phyloP scores from a whole-genome alignment of 352 stramenopile genomes.

The Phytophthora lateralis region DNA sequence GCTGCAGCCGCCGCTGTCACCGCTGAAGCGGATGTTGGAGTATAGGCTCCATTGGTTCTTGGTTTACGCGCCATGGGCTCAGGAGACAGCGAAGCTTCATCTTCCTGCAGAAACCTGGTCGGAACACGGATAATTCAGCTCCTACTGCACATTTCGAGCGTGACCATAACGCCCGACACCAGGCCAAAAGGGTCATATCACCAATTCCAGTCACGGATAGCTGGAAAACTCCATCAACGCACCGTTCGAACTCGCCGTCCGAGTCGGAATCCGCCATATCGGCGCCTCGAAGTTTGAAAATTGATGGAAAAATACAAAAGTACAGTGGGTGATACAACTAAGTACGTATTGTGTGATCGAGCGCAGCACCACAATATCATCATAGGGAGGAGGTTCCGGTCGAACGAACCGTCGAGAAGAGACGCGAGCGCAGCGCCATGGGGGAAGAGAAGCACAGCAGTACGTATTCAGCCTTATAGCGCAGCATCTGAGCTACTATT shows the following conservation, averaged over 20 bases:
- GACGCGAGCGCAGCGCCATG: slow-evolving; percentile 31
- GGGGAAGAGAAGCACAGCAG: slow-evolving; percentile 51
- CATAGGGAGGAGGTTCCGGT: neutral
- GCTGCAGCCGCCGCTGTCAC: slow-evolving; percentile 56
- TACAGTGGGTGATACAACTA: slow-evolving; percentile 13
- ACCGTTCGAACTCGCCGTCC: slow-evolving; percentile 72
- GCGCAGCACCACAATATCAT: slow-evolving; percentile 15
- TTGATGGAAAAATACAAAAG: slow-evolving; percentile 19
- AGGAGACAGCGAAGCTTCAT: slow-evolving; percentile 56
- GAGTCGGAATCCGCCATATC: slow-evolving; percentile 45
- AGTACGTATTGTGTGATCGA: slow-evolving; percentile 15
- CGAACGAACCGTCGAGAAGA: slow-evolving; percentile 3
- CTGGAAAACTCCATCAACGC: slow-evolving; percentile 8
- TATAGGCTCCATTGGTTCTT: slow-evolving; percentile 6
- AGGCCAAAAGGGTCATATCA: neutral
- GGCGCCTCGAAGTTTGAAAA: slow-evolving; percentile 7
- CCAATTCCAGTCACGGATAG: neutral
- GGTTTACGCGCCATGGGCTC: slow-evolving; percentile 29
- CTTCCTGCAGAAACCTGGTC: slow-evolving; percentile 59
- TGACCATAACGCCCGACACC: slow-evolving; percentile 1
- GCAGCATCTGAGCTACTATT: neutral
- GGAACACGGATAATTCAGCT: slow-evolving; percentile 12
- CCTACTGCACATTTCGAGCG: slow-evolving; percentile 13
- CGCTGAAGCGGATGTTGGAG: slow-evolving; percentile 35
- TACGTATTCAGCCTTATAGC: slow-evolving; percentile 13